Percentiles rank a stretch among this genome's conserved stretches.
Evolutionary conservation across 306 rosid species (phyloP).

Genomic region (Lathyrus aphaca): DNA sequence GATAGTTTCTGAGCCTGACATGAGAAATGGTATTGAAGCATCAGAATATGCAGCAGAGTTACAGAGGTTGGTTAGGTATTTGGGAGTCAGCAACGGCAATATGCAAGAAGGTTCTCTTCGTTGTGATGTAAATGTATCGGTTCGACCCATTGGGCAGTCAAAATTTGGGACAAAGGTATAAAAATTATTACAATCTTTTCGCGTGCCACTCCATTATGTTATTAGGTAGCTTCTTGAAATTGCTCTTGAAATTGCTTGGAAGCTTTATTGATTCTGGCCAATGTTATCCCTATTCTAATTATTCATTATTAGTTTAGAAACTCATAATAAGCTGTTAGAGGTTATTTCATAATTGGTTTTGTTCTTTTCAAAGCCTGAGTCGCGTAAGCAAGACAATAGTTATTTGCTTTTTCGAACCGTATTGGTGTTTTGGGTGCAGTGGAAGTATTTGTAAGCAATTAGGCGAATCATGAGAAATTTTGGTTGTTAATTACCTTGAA

Average conservation of each 20-base stretch:
- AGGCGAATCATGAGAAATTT: not conserved
- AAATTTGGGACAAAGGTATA: too few species aligned
- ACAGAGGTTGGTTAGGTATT: conserved; percentile 87
- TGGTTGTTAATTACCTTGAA: not conserved
- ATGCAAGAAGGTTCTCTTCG: conserved; percentile 99
- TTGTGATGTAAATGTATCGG: too few species aligned
- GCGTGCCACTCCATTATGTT: conserved; percentile 3
- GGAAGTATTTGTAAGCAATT: conserved; percentile 1
- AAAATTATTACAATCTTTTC: conserved; percentile 3
- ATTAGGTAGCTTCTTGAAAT: conserved; percentile 13
- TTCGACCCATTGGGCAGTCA: too few species aligned
- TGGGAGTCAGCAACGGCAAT: conserved; percentile 94
- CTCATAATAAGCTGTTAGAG: conserved; percentile 18
- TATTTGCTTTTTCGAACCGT: not conserved
- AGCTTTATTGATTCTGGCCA: not conserved
- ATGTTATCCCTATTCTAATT: conserved; percentile 10
- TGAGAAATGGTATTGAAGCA: conserved; percentile 96
- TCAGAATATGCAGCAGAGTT: conserved; percentile 91
- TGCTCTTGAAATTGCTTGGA: conserved; percentile 20
- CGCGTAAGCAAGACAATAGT: not conserved
- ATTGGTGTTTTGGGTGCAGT: not conserved
- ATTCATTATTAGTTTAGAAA: not conserved
- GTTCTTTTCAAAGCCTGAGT: not conserved
- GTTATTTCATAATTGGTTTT: conserved; percentile 12
- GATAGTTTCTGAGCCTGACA: conserved; percentile 97